Evolutionary conservation across 192 early-diverging fungal genomes (phyloP).

Genomic region (Mortierella claussenii): DNA sequence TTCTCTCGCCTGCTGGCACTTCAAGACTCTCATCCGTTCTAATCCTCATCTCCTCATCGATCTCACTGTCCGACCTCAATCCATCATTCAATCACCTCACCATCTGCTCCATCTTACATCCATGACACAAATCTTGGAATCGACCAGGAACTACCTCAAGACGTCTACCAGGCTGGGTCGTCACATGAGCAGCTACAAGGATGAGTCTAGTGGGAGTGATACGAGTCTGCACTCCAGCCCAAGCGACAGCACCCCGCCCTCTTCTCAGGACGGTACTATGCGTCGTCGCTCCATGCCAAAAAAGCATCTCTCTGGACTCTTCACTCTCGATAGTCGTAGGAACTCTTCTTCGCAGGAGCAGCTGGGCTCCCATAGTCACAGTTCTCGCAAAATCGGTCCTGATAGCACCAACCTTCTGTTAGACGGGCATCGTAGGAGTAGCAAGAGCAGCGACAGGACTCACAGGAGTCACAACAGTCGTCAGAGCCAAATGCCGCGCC

Average conservation of each 20-base stretch:
- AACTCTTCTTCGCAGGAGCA: conserved; percentile 1
- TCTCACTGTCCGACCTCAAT: neutral
- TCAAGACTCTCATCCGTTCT: neutral
- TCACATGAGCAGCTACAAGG: conserved; percentile 31
- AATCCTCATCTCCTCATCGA: too few relatives aligned
- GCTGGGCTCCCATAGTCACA: neutral
- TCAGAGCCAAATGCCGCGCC: neutral
- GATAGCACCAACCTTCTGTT: neutral
- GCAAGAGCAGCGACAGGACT: conserved; percentile 20
- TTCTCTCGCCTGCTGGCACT: neutral
- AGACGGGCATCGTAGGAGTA: conserved; percentile 6
- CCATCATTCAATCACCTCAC: neutral
- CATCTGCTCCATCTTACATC: neutral
- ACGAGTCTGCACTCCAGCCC: conserved; percentile 13
- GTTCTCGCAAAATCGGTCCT: neutral
- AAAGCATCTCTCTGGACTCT: conserved; percentile 30
- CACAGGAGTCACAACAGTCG: conserved; percentile 6
- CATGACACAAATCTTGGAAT: conserved; percentile 40
- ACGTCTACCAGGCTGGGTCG: conserved; percentile 33
- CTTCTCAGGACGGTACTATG: neutral
- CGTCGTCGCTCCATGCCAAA: conserved; percentile 5
- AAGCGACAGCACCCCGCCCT: neutral
- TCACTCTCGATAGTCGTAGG: conserved; percentile 1
- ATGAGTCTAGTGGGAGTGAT: conserved; percentile 23
- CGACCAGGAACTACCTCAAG: conserved; percentile 40